phyloP scores from a whole-genome alignment of 352 stramenopile species.

The Vaucheria bursata region DNA sequence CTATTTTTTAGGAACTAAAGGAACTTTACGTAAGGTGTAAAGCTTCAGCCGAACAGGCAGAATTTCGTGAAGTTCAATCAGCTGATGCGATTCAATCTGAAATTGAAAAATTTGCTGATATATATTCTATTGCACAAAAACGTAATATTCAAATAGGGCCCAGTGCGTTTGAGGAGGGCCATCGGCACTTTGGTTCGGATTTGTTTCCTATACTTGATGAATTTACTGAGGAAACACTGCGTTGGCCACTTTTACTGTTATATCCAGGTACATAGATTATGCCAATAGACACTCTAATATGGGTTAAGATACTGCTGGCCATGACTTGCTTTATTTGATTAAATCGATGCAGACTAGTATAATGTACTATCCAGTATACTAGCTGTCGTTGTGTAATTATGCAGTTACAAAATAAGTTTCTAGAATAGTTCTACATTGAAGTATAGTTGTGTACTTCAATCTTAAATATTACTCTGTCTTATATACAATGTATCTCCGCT shows the following conservation, averaged over 20 bases:
- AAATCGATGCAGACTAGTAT: too few species aligned
- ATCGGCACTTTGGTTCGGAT: conserved; percentile 21
- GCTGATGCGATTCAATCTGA: not conserved
- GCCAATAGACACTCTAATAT: too few species aligned
- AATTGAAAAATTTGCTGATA: conserved; percentile 16
- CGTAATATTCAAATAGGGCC: conserved; percentile 18
- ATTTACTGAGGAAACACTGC: not conserved
- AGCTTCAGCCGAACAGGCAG: not conserved
- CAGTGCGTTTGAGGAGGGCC: conserved; percentile 25
- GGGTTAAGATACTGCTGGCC: too few species aligned
- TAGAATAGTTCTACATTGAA: too few species aligned
- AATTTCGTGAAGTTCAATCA: not conserved
- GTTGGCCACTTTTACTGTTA: conserved; percentile 41
- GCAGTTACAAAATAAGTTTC: too few species aligned
- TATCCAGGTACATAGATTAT: too few species aligned
- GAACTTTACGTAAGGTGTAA: not conserved
- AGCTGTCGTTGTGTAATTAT: too few species aligned
- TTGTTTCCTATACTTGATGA: conserved; percentile 17
- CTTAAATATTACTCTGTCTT: too few species aligned
- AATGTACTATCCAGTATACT: too few species aligned
- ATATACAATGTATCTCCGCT: too few species aligned
- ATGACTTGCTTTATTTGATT: too few species aligned
- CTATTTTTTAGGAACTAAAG: not conserved
- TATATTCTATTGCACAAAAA: conserved; percentile 13
- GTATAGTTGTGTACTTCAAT: too few species aligned